Base-by-base conservation (phyloP, 1,284 basidiomycete genomes). In the Exobasidium rhododendri region DNA sequence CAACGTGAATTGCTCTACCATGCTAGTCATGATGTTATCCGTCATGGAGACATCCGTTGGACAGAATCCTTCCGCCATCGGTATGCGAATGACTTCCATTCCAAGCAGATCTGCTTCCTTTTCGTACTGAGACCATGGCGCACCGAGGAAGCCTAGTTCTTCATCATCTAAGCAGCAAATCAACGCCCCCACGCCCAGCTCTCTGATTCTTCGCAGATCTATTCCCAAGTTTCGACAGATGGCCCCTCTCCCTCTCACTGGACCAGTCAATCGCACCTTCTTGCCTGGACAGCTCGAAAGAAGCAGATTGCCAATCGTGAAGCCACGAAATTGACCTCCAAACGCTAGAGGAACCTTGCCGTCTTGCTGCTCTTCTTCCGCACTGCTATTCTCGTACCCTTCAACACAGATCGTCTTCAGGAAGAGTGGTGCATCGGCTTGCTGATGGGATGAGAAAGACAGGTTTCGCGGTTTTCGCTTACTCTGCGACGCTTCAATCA, bases 281-380 rank as follows among this genome's bases (percentile, higher is more conserved):
- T 97, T 98, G 6, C 94, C 94, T 0, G 94, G 94, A 81, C 94
- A 97, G 4, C 91, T 94, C 2, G 90, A 92, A 30, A 98, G 81
- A 51, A 90, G 85, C 35, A 98, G 80, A 79, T 97, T 97, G n/a
- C 94, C 94, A 1, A 97, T 80, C 40, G 45, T 20, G 13, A 50
- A 50, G 4, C 20, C 20, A 3, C 13, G n/a, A 50, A 24, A 6
- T 24, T 50, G 13, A 7, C 35, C 35, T 40, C 35, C 35, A 40
- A 40, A 40, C 28, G n/a, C 47, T 26, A 28, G 13, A 24, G 47
- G 47, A 5, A 28, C 13, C 4, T 20, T 26, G 2, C 13, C 20
- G 28, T 50, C 47, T 20, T 50, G 24, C 4, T 13, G 13, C 13
- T 24, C 5, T 50, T 50, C 5, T 28, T 50, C 47, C 28, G 4